These are phyloP conservation scores for Fusarium hainanense DNA, from an alignment of 2,329 filamentous ascomycete genomes.

Conservation along the genomic window DNA sequence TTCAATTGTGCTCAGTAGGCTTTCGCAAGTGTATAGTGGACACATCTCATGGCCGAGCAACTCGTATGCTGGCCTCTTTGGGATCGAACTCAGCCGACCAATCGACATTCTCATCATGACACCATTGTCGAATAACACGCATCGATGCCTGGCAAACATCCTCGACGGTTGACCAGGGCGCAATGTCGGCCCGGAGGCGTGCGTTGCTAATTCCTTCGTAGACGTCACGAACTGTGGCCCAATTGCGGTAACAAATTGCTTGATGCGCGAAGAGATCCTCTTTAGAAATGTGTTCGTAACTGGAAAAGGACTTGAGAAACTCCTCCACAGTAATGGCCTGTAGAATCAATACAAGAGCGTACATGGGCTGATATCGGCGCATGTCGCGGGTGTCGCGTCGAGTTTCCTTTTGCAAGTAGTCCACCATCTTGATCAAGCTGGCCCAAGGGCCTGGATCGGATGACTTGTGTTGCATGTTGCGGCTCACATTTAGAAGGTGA, in stretches of 20 bases:
- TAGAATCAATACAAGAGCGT: slow-evolving; percentile 57
- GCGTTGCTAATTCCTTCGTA: slow-evolving; percentile 47
- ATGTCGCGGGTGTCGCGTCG: slow-evolving; percentile 49
- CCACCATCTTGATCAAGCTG: slow-evolving; percentile 58
- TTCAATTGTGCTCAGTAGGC: neutral
- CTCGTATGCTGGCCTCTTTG: slow-evolving; percentile 37
- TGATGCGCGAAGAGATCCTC: slow-evolving; percentile 44
- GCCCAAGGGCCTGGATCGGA: slow-evolving; percentile 57
- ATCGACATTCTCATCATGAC: slow-evolving; percentile 56
- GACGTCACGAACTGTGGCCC: slow-evolving; percentile 49
- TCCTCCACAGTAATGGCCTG: slow-evolving; percentile 60
- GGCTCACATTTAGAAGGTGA: slow-evolving; percentile 59
- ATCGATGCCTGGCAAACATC: slow-evolving; percentile 56
- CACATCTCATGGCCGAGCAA: slow-evolving; percentile 19
- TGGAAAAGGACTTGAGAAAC: slow-evolving; percentile 53
- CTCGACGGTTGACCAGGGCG: slow-evolving; percentile 58
- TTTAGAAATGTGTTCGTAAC: slow-evolving; percentile 37
- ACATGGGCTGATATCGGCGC: slow-evolving; percentile 54
- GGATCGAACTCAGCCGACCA: slow-evolving; percentile 57
- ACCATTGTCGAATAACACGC: slow-evolving; percentile 57
- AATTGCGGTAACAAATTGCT: slow-evolving; percentile 44
- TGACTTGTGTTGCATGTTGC: slow-evolving; percentile 57
- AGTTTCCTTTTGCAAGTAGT: slow-evolving; percentile 54
- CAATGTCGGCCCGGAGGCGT: slow-evolving; percentile 48
- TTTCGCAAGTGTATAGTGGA: neutral